Base-by-base conservation (phyloP, 1,139 yeast species). In the Protomyces gravidus region DNA sequence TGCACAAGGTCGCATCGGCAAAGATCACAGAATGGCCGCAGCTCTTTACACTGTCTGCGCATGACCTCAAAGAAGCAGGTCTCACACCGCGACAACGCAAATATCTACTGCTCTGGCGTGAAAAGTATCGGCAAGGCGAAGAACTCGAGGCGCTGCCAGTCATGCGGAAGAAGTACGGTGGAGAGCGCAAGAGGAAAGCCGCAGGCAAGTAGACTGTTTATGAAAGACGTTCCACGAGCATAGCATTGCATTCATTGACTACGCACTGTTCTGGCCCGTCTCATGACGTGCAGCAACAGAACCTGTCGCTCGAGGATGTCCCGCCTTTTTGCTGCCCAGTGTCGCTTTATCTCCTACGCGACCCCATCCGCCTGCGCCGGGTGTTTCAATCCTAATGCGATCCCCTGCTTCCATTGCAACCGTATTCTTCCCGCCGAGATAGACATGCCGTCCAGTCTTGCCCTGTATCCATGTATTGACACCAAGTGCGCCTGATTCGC, bases 361-460 rank as follows among this genome's bases (percentile, higher is more conserved):
- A 19, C 76, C 76, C 59, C 67, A 73, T 2, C 75, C 76, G 6
- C 76, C 80, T 11, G 80, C 80, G 7, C 81, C 81, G 0, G 82
- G 82, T 1, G 82, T 78, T 58, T 70, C 67, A 53, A 83, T 77
- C 21, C 81, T 69, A 42, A 84, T 71, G 55, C 82, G 73, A 65
- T 84, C 88, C 1, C 86, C 86, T 3, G 75, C 67, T n/a, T 69
- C 66, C 60, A 80, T 76, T 23, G 70, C 66, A 1, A 82, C 78
- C 1, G 83, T 76, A 66, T 80, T 80, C 68, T 81, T 80, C 17
- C 85, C 86, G 2, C 86, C 86, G 56, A 83, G 71, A 56, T 79
- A 80, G 33, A 79, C 70, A 7, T 42, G 36, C 7, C 67, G 62
- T 11, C 52, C 50, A n/a, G 46, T 46, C 21, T 50, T 52, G 5